Evolutionary conservation across 768 basidiomycete species (phyloP).

Genomic region (Hirschioporus abietinus): DNA sequence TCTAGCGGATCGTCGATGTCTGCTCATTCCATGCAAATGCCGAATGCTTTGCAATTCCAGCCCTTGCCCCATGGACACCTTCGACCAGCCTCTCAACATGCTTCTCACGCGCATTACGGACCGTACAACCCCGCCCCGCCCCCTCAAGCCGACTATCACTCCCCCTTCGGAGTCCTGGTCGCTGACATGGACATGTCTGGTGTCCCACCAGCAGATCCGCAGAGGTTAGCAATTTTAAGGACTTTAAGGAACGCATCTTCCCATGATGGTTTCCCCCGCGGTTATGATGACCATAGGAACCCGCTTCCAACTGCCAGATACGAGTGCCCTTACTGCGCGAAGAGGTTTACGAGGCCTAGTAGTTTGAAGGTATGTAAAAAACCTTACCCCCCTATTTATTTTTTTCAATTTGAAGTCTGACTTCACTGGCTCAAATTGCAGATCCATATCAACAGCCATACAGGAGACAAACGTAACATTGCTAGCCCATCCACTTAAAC

Average conservation of each 20-base stretch:
- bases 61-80: neutral
- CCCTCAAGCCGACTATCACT: neutral
- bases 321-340: conserved; percentile 74
- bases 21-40: neutral
- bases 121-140: neutral
- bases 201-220: conserved; percentile 2
- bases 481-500: conserved; percentile 2
- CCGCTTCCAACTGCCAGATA: conserved; percentile 44
- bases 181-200: neutral
- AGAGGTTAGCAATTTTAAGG: neutral
- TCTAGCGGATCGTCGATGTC: neutral
- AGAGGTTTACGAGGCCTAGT: conserved; percentile 77
- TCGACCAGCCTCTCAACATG: neutral
- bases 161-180: neutral
- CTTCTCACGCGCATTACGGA: neutral
- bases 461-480: conserved; percentile 75
- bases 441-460: conserved; percentile 84
- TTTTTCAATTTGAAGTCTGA: conserved; percentile 4
- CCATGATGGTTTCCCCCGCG: neutral
- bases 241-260: neutral
- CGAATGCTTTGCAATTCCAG: conserved; percentile 4
- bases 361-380: conserved; percentile 60
- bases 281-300: conserved; percentile 1
- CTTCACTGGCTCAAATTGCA: conserved; percentile 22
- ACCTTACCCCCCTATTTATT: neutral